phyloP scores from a whole-genome alignment of 1,139 yeast genomes.

The Suzukiozyma palmioleophila region DNA sequence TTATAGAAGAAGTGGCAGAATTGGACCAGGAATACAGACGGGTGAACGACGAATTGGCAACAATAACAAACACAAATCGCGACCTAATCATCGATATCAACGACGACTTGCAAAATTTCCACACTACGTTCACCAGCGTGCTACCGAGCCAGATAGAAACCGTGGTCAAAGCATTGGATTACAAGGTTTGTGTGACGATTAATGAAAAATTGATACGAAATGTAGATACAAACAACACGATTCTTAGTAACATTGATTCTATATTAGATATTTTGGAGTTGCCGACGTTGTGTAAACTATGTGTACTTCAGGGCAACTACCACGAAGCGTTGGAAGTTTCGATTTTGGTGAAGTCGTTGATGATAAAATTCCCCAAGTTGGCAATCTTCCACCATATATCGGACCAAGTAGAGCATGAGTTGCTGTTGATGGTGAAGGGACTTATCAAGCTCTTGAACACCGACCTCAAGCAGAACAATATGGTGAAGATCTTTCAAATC shows the following conservation, averaged over 20 bases:
- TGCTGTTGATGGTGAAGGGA: slow-evolving; percentile 61
- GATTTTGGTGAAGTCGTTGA: slow-evolving; percentile 62
- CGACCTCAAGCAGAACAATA: slow-evolving; percentile 69
- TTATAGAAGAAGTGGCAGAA: slow-evolving; percentile 46
- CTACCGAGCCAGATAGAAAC: slow-evolving; percentile 20
- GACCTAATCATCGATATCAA: slow-evolving; percentile 39
- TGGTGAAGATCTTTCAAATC: slow-evolving; percentile 75
- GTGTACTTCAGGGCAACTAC: slow-evolving; percentile 82
- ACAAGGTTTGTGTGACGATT: slow-evolving; percentile 12
- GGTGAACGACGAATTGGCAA: slow-evolving; percentile 27
- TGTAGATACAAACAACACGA: slow-evolving; percentile 24
- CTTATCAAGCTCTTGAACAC: slow-evolving; percentile 68
- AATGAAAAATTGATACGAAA: slow-evolving; percentile 21
- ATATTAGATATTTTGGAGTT: slow-evolving; percentile 76
- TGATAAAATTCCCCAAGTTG: slow-evolving; percentile 64
- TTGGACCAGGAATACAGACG: slow-evolving; percentile 32
- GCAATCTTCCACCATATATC: slow-evolving; percentile 53
- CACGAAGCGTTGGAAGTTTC: slow-evolving; percentile 84
- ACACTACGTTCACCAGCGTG: slow-evolving; percentile 18
- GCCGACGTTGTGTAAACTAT: slow-evolving; percentile 77
- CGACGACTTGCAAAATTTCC: slow-evolving; percentile 24
- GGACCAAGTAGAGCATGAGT: slow-evolving; percentile 51
- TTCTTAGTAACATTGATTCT: slow-evolving; percentile 64
- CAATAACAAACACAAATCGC: slow-evolving; percentile 33
- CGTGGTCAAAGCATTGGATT: slow-evolving; percentile 14